Evolutionary conservation across 345 rosid species (phyloP).

Genomic region (Citrus unshiu): DNA sequence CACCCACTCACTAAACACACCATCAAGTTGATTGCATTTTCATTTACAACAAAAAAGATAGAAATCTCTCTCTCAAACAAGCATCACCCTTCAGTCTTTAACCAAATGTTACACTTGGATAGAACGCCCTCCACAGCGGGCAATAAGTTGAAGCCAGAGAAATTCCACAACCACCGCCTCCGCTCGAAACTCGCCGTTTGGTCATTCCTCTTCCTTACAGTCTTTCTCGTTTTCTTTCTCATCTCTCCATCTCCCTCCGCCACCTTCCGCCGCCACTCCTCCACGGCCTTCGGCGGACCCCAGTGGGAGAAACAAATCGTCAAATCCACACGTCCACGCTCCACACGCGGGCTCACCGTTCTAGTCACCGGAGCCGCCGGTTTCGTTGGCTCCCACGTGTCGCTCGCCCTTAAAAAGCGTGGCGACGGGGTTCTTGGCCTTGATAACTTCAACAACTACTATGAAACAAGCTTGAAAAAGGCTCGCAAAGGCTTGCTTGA

Average conservation of each 20-base stretch:
- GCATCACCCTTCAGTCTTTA: background rate
- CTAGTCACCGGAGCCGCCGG: slow-evolving; percentile 86
- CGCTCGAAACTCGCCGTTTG: slow-evolving; percentile 50
- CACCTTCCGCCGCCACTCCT: slow-evolving; percentile 24
- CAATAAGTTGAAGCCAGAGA: slow-evolving; percentile 54
- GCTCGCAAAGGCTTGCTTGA: slow-evolving; percentile 51
- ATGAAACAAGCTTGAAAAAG: slow-evolving; percentile 51
- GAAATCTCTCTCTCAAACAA: background rate
- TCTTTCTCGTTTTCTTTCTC: slow-evolving; percentile 37
- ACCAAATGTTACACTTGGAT: slow-evolving; percentile 57
- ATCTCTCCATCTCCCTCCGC: slow-evolving; percentile 11
- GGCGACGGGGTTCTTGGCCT: slow-evolving; percentile 79
- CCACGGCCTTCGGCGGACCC: slow-evolving; percentile 33
- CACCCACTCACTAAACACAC: background rate
- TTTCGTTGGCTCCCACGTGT: slow-evolving; percentile 67
- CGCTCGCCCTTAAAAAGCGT: slow-evolving; percentile 49
- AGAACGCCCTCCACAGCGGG: slow-evolving; percentile 60
- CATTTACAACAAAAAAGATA: background rate
- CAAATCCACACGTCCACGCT: slow-evolving; percentile 44
- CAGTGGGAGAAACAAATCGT: slow-evolving; percentile 49
- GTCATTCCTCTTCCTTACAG: slow-evolving; percentile 40
- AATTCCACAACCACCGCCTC: slow-evolving; percentile 42
- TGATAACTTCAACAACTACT: slow-evolving; percentile 70
- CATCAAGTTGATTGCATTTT: background rate
- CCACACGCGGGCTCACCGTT: slow-evolving; percentile 40